Percentiles rank a stretch among this genome's conserved stretches.
Evolutionary conservation across 768 basidiomycete genomes (phyloP).

Genomic region (Tricholoma flavovirens): DNA sequence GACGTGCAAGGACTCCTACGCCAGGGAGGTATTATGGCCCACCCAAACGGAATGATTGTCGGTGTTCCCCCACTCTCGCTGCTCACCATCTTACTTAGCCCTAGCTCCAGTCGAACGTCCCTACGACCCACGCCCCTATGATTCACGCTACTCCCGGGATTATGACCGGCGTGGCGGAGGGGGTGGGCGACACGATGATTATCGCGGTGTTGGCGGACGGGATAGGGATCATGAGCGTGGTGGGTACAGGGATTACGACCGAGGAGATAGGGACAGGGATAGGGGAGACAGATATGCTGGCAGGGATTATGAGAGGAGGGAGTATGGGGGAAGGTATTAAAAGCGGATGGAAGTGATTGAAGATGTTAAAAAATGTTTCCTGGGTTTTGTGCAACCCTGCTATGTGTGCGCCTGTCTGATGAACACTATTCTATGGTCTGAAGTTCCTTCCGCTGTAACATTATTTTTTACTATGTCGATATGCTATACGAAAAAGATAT

Average conservation of each 20-base stretch:
- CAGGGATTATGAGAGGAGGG: conserved; percentile 25
- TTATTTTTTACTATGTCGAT: background rate
- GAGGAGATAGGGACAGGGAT: conserved; percentile 39
- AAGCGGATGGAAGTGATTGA: too few relatives aligned
- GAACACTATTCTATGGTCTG: background rate
- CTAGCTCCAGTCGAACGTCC: conserved; percentile 62
- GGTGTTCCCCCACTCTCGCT: conserved; percentile 10
- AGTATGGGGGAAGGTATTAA: conserved; percentile 9
- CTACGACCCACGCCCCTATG: conserved; percentile 90
- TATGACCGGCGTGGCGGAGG: conserved; percentile 50
- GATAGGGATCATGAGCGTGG: conserved; percentile 32
- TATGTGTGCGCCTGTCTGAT: background rate
- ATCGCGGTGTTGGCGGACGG: conserved; percentile 20
- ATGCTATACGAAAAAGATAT: too few relatives aligned
- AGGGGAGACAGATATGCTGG: conserved; percentile 27
- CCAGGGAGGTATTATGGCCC: conserved; percentile 94
- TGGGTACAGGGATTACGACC: conserved; percentile 44
- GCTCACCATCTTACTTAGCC: background rate
- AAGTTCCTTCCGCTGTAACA: background rate
- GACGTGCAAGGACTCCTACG: conserved; percentile 86
- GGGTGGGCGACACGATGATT: conserved; percentile 40
- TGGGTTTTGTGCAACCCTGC: background rate
- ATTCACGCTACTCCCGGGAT: conserved; percentile 76
- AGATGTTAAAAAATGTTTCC: background rate
- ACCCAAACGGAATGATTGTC: conserved; percentile 72